Evolutionary conservation across 257 asterid genomes (phyloP), one percentile per base, ranked within the genome.

Genomic region (Lithospermum erythrorhizon): DNA sequence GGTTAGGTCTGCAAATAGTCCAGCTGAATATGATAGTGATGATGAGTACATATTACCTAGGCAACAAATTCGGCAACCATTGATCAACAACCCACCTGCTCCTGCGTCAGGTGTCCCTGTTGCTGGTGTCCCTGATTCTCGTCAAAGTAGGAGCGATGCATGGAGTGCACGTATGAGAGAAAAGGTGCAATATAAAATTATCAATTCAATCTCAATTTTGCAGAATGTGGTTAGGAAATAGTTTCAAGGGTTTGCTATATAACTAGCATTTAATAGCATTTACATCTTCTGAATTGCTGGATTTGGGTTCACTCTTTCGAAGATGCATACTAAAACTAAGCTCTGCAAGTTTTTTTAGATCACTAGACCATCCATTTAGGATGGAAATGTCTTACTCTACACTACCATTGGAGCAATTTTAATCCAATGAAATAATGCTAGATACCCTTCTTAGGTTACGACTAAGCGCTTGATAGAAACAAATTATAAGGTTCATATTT

Each of bases 141-240:
- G 95, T 70, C 87, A 97, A 11, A 89, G 91, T 66, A 83, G 97
- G 71, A 93, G 71, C 51, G 99, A 93, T 71, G 97, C 99, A 61
- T 93, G 99, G 99, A 93, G 99, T 70, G 66, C 91, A 55, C 95
- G 99, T 29, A 93, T 93, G 97, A 76, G 95, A 74, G 97, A 89
- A 71, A 93, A 93, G 99, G 99, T 87, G 65, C 52, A 63, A 30
- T 45, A 20, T 60, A 7, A 25, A 9, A 10, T 25, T 35, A 32
- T 16, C 56, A 45, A 20, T 18, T 16, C 56, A 45, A 20, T 18
- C 7, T 25, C 13, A 41, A 41, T 14, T 41, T 13, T 13, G 49
- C 49, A 11, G 49, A 41, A 41, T 41, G 49, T 41, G 18, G 0
- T 35, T 6, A 35, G 3, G 47, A 35, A 35, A 6, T 41, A 41